Base-by-base conservation (phyloP, 768 basidiomycete species). In the Suillus clintonianus region DNA sequence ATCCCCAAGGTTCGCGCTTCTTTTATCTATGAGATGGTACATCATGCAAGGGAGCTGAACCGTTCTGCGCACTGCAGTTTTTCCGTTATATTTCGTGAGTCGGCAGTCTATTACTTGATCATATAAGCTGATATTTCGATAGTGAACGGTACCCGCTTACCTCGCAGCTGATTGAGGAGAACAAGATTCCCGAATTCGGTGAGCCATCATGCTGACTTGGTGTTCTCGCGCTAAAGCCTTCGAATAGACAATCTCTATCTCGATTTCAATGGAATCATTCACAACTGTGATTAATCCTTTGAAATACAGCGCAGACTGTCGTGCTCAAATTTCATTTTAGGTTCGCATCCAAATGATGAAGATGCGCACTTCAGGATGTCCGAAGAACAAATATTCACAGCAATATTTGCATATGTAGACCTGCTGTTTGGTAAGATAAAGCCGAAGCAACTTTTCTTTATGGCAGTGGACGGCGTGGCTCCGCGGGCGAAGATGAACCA, bases 401-500 rank as follows among this genome's bases (percentile, higher is more conserved):
- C 95, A 39, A 95, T 99, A 70, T 99, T 99, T 72, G 83, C 94
- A 60, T 99, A 99, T 80, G 94, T 99, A 64, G 95, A 98, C 80
- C 92, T 94, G 71, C 83, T 99, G 8, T 99, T 99, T 77, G 86
- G 89, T 36, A 98, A 96, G 80, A 98, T 99, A 66, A 98, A 96
- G 75, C 97, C 97, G 0, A 91, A 94, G 83, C 97, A 98, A 73
- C 81, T 97, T 14, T 98, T 99, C 77, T 99, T 97, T 78, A 97
- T 99, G 92, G 97, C 97, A 30, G 90, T 99, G 53, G 97, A 99
- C 74, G 97, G 97, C 55, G 96, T 98, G 15, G 97, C 97, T 0
- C 97, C 97, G 5, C 82, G 97, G 53, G 97, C 97, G 39, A 99
- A 99, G 85, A 97, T 98, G 97, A 99, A 99, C 74, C 97, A 99